phyloP scores from a whole-genome alignment of 192 early-diverging fungal species.

The Phycomyces blakesleeanus region DNA sequence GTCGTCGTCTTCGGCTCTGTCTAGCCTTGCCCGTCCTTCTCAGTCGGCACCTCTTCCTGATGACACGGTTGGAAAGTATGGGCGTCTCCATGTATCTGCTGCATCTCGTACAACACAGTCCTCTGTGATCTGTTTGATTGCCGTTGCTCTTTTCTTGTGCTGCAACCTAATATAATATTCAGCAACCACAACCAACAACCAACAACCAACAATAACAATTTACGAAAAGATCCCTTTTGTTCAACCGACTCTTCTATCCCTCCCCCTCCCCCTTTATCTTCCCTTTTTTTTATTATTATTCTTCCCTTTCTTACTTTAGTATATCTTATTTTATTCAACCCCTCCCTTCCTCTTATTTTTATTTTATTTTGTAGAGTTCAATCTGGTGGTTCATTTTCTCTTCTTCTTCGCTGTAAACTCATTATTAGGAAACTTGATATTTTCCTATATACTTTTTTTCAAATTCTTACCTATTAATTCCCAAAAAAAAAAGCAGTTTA shows the following conservation, averaged over 20 bases:
- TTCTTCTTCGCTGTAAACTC: no score
- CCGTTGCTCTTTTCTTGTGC: conserved; percentile 1
- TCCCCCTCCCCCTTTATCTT: not conserved
- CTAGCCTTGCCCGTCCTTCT: conserved; percentile 8
- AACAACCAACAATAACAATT: no score
- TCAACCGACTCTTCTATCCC: no score
- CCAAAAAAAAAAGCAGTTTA: no score
- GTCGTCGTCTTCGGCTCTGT: not conserved
- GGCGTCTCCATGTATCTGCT: conserved; percentile 17
- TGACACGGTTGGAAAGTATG: conserved; percentile 26
- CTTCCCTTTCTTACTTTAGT: no score
- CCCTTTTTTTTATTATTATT: not conserved
- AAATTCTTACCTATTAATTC: no score
- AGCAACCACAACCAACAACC: not conserved
- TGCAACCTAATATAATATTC: not conserved
- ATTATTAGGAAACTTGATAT: no score
- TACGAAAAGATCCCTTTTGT: not conserved
- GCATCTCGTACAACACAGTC: conserved; percentile 4
- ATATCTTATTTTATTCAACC: no score
- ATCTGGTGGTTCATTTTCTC: no score
- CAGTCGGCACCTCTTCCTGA: conserved; percentile 27
- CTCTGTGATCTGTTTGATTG: not conserved
- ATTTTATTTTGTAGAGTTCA: no score
- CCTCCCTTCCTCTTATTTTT: not conserved
- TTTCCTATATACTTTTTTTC: no score